These are phyloP conservation scores for Neurospora africana DNA, from an alignment of 495 filamentous ascomycete genomes.

Conservation along the genomic window DNA sequence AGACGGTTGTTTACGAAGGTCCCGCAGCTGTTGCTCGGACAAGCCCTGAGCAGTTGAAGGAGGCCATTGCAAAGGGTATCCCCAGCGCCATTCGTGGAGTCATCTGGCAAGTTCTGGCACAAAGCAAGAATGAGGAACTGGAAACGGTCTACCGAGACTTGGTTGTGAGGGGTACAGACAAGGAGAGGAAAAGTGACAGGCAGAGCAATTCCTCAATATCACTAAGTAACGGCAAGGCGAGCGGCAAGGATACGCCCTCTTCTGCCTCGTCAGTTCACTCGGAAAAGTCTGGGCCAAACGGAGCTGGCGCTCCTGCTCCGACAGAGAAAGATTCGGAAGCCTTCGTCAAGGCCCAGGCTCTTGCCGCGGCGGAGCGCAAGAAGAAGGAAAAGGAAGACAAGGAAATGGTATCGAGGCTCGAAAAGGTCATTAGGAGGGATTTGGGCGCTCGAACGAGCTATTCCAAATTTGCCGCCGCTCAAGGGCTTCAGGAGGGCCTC, in stretches of 20 bases:
- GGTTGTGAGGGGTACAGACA: constrained; percentile 68
- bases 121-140: constrained; percentile 83
- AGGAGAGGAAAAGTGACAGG: constrained; percentile 48
- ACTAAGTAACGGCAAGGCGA: constrained; percentile 25
- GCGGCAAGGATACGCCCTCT: constrained; percentile 55
- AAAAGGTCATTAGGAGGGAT: constrained; percentile 84
- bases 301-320: constrained; percentile 43
- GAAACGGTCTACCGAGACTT: constrained; percentile 83
- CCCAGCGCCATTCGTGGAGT: constrained; percentile 90
- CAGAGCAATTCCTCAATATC: constrained; percentile 29
- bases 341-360: constrained; percentile 54
- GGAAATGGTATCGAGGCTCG: constrained; percentile 62
- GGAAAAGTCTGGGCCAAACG: constrained; percentile 58
- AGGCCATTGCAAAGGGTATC: constrained; percentile 86
- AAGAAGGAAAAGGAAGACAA: constrained; percentile 69
- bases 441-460: constrained; percentile 89
- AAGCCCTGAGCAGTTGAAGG: constrained; percentile 77
- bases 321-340: constrained; percentile 58
- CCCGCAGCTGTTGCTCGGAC: constrained; percentile 74
- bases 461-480: constrained; percentile 81
- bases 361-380: constrained; percentile 52
- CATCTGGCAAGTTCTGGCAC: constrained; percentile 93
- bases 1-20: constrained; percentile 87
- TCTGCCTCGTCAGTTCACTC: constrained; percentile 79
- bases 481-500: constrained; percentile 85